Conservation (phyloP, 73 alveolate genomes). For the Paramecium biaurelia region DNA sequence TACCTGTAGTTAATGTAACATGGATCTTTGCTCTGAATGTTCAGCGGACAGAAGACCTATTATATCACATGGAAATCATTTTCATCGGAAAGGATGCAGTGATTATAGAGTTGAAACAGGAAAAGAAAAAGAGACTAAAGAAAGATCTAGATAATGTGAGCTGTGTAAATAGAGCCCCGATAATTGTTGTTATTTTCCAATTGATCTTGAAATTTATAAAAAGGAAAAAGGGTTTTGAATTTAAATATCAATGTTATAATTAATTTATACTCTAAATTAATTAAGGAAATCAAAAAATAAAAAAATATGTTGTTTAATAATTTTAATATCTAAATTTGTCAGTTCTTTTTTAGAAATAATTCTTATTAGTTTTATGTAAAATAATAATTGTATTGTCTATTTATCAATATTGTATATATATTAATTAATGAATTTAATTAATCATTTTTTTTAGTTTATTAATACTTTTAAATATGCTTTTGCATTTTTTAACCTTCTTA, state of each 20-base stretch:
- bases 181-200: not conserved
- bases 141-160: not conserved
- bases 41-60: constrained; percentile 62
- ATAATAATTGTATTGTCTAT: too few species aligned
- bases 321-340: too few species aligned
- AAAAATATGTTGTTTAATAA: too few species aligned
- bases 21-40: constrained; percentile 61
- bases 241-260: too few species aligned
- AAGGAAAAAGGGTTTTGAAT: not conserved
- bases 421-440: not conserved
- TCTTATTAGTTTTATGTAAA: too few species aligned
- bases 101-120: not conserved
- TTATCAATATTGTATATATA: too few species aligned
- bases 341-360: too few species aligned
- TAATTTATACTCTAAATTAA: too few species aligned
- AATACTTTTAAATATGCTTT: constrained; percentile 5
- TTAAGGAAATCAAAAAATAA: too few species aligned
- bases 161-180: not conserved
- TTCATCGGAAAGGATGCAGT: constrained; percentile 58
- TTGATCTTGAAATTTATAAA: not conserved
- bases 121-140: not conserved
- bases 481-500: constrained; percentile 31
- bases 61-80: constrained; percentile 63
- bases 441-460: not conserved
- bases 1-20: constrained; percentile 29